These are phyloP conservation scores for Halophytophthora batemanensis DNA, from an alignment of 352 stramenopile species.

Conservation along the genomic window DNA sequence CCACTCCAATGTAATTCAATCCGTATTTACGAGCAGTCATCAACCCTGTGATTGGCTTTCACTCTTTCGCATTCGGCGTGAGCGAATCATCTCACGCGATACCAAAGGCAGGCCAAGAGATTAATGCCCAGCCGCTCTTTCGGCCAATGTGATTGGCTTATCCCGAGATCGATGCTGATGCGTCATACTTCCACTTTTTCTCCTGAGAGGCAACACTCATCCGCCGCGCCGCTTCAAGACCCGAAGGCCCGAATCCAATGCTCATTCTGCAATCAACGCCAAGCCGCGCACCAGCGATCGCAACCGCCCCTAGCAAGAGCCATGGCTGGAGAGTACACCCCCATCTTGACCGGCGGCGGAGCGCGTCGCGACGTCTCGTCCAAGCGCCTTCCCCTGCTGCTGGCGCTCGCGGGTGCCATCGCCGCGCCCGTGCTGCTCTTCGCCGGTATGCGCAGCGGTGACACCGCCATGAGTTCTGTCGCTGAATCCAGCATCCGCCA, in stretches of 20 bases:
- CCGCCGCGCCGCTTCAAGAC: too few relatives aligned
- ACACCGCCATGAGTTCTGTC: not conserved
- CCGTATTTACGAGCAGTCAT: too few relatives aligned
- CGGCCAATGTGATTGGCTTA: not conserved
- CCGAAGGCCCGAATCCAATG: too few relatives aligned
- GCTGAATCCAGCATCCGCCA: not conserved
- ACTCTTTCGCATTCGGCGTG: too few relatives aligned
- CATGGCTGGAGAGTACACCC: slow-evolving; percentile 22
- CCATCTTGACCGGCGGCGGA: slow-evolving; percentile 6
- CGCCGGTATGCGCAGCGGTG: slow-evolving; percentile 8
- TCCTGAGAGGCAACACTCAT: too few relatives aligned
- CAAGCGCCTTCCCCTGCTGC: slow-evolving; percentile 8
- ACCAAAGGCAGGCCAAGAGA: too few relatives aligned
- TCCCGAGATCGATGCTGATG: slow-evolving; percentile 14
- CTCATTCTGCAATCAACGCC: not conserved
- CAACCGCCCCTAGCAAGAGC: not conserved
- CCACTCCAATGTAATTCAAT: too few relatives aligned
- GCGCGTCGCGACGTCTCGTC: not conserved
- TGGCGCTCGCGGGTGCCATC: slow-evolving; percentile 18
- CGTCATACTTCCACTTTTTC: not conserved
- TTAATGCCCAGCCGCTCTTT: too few relatives aligned
- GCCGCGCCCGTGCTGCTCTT: slow-evolving; percentile 20
- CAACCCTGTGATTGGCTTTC: too few relatives aligned
- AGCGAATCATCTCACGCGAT: too few relatives aligned
- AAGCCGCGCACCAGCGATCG: not conserved